Percentiles rank a stretch among this genome's conserved stretches.
These are phyloP conservation scores for Fusarium newnesense DNA, from an alignment of 2,329 filamentous ascomycete genomes.

Conservation along the genomic window DNA sequence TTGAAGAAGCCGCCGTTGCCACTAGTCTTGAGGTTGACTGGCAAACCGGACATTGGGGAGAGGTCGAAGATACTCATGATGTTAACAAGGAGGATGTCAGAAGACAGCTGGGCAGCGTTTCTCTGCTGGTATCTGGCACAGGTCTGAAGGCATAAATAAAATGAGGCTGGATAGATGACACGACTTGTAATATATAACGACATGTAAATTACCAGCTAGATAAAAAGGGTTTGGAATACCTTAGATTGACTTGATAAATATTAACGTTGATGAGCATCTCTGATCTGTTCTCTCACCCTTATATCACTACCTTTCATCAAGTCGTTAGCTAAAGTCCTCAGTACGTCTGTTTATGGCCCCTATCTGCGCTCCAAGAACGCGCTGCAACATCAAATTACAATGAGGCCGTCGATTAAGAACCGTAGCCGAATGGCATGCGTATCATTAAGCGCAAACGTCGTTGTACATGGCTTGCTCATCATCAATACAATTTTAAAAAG, in stretches of 20 bases:
- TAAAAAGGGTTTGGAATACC: neutral
- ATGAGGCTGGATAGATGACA: neutral
- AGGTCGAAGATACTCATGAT: slow-evolving; percentile 98
- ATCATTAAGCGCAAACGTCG: neutral
- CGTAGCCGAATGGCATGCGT: neutral
- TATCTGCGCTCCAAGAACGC: rapidly evolving
- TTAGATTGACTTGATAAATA: neutral
- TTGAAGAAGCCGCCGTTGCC: slow-evolving; percentile 82
- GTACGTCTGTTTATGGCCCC: too few species aligned
- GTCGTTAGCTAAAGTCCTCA: too few species aligned
- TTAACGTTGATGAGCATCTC: too few species aligned
- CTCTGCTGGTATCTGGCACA: slow-evolving; percentile 79
- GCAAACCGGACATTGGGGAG: slow-evolving; percentile 92
- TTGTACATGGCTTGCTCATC: neutral
- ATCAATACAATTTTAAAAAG: neutral
- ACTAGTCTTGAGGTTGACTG: slow-evolving; percentile 87
- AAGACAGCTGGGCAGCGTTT: slow-evolving; percentile 87
- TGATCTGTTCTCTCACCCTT: rapidly evolving
- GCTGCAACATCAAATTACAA: neutral
- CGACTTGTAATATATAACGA: slow-evolving; percentile 29
- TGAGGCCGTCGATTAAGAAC: neutral
- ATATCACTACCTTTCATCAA: neutral
- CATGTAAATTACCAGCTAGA: slow-evolving; percentile 29
- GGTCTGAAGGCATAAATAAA: slow-evolving; percentile 33
- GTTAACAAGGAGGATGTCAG: slow-evolving; percentile 91